Base-by-base conservation (phyloP, 2,329 filamentous ascomycete genomes). In the Exophiala sp. region DNA sequence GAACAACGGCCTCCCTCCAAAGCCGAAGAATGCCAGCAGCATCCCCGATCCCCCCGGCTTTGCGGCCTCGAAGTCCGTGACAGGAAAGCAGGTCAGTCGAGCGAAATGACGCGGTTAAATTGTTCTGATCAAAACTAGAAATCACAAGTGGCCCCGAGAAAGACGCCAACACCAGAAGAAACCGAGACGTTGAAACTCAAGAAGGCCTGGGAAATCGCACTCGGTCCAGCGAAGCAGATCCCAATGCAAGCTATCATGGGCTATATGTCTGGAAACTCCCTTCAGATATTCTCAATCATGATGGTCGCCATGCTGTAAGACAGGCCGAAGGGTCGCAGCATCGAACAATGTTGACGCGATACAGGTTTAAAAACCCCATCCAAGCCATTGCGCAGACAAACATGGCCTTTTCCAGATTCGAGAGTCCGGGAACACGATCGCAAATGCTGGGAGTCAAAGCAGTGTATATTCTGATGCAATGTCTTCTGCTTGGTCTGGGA, bases 211-310 rank as follows among this genome's bases (percentile, higher is more conserved):
- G 94, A 99, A 73, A 83, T 99, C 41, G 92, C 94, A 39, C 83
- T 99, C 44, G 92, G 87, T 2, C 94, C 94, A 0, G 87, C 94
- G 59, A 99, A 99, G 77, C 86, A 87, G 69, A 79, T 99, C 43
- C 94, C 94, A 54, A 99, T 99, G 94, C 97, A 95, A 53, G 91
- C 87, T 60, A 92, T 99, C 71, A 96, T 96, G 86, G 97, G 97
- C 91, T 99, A 99, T 81, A 99, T 99, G 94, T 95, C 92, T 32
- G 94, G 94, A 66, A 99, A 97, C 76, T 91, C 89, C 58, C 83
- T 99, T 43, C 94, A 99, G 71, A 97, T 99, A 63, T 99, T 99
- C 78, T 95, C 88, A 73, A 97, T 99, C 74, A 97, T 97, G 90
- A 99, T 97, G 91, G 92, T 97, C 14, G 91, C 92, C 66, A 97